phyloP scores from a whole-genome alignment of 2,329 filamentous ascomycete genomes.

The Colletotrichum neosansevieriae region DNA sequence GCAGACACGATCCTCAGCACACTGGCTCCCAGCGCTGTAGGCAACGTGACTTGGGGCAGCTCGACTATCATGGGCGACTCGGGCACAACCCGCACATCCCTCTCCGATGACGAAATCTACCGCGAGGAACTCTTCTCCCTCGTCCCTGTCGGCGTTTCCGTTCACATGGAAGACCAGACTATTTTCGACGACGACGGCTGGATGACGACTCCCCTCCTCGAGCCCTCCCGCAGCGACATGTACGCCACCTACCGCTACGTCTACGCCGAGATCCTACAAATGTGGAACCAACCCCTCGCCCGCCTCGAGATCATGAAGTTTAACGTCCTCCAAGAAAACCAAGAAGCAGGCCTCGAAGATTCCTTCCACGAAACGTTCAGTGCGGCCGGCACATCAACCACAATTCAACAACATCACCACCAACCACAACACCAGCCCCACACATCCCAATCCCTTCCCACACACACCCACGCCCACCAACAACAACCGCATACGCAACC shows the following conservation, averaged over 20 bases:
- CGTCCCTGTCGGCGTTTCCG: constrained; percentile 63
- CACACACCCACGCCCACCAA: constrained; percentile 40
- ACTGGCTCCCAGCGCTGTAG: constrained; percentile 58
- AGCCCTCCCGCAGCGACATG: constrained; percentile 59
- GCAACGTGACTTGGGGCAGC: constrained; percentile 63
- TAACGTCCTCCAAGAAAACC: constrained; percentile 69
- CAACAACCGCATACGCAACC: background rate
- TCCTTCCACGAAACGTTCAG: constrained; percentile 53
- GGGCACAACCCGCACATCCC: constrained; percentile 61
- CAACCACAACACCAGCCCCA: constrained; percentile 50
- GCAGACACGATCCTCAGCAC: constrained; percentile 70
- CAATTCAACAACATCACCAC: constrained; percentile 45
- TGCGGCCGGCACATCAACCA: constrained; percentile 50
- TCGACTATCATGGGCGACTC: constrained; percentile 61
- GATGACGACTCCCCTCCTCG: constrained; percentile 69
- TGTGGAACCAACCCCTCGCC: constrained; percentile 73
- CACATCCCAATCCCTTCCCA: constrained; percentile 50
- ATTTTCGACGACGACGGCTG: constrained; percentile 77
- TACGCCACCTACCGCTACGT: constrained; percentile 73
- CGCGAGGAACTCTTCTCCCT: constrained; percentile 60
- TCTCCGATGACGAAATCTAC: constrained; percentile 66
- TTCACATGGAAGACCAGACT: constrained; percentile 71
- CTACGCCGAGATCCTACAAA: constrained; percentile 77
- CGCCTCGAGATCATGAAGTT: constrained; percentile 78
- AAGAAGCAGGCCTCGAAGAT: constrained; percentile 45